Percentiles rank a stretch among this genome's conserved stretches.
Conservation (phyloP, 495 filamentous ascomycete species). For the Rhizodiscina lignyota region DNA sequence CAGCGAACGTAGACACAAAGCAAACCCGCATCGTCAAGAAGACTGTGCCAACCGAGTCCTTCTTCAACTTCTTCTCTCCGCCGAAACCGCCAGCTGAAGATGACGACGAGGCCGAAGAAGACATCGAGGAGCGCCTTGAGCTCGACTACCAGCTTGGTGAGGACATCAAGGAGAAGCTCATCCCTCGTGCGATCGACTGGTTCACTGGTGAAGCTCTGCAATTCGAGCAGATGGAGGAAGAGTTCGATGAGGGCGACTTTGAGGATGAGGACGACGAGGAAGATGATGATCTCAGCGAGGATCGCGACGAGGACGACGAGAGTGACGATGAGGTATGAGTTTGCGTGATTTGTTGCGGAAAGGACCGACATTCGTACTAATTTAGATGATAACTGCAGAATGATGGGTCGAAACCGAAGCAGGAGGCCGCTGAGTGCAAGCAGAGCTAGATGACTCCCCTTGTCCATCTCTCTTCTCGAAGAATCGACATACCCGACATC, state of each 20-base stretch:
- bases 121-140: conserved; percentile 95
- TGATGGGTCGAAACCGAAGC: conserved; percentile 90
- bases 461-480: too few species aligned
- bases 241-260: conserved; percentile 67
- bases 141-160: conserved; percentile 98
- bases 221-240: conserved; percentile 82
- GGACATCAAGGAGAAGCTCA: conserved; percentile 99
- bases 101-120: conserved; percentile 62
- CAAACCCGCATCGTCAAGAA: conserved; percentile 98
- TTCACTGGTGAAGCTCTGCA: conserved; percentile 97
- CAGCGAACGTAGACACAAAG: conserved; percentile 59
- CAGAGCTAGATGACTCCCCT: conserved; percentile 86
- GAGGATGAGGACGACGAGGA: conserved; percentile 91
- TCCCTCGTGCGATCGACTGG: conserved; percentile 97
- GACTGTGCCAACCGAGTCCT: conserved; percentile 93
- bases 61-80: conserved; percentile 99
- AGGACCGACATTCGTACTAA: conserved; percentile 1
- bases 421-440: conserved; percentile 98
- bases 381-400: conserved; percentile 39
- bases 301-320: conserved; percentile 73
- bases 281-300: conserved; percentile 65
- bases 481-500: too few species aligned
- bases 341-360: too few species aligned
- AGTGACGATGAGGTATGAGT: conserved; percentile 80
- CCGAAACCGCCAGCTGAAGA: conserved; percentile 70